Conservation (phyloP, 2,329 filamentous ascomycete genomes). For the Ophiostoma montium region DNA sequence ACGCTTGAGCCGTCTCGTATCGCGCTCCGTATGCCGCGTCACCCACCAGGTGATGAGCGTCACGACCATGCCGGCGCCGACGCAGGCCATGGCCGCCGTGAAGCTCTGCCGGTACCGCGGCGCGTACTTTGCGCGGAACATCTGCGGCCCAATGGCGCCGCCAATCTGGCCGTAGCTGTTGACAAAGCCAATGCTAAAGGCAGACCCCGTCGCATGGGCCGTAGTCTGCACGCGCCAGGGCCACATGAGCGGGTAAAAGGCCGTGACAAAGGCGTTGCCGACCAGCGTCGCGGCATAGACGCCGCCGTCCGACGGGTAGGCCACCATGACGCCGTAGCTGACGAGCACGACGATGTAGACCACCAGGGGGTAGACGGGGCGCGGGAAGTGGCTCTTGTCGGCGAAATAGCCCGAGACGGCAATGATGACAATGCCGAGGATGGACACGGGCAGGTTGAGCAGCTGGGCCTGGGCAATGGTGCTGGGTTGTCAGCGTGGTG, state of each 20-base stretch:
- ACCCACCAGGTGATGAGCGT: conserved; percentile 10
- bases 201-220: conserved; percentile 8
- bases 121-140: conserved; percentile 10
- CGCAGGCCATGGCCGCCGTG: conserved; percentile 8
- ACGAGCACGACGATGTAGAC: conserved; percentile 6
- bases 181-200: conserved; percentile 11
- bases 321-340: conserved; percentile 10
- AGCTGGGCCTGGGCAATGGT: conserved; percentile 32
- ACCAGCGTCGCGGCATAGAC: conserved; percentile 29
- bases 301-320: conserved; percentile 14
- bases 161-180: conserved; percentile 14
- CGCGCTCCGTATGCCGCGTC: conserved; percentile 8
- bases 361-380: conserved; percentile 6
- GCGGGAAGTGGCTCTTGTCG: conserved; percentile 9
- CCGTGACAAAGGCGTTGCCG: conserved; percentile 27
- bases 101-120: conserved; percentile 10
- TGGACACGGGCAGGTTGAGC: conserved; percentile 22
- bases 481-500: conserved; percentile 12
- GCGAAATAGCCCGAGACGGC: conserved; percentile 9
- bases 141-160: conserved; percentile 10
- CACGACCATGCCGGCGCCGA: conserved; percentile 2
- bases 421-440: conserved; percentile 8
- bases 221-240: conserved; percentile 11
- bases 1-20: conserved; percentile 7
- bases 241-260: conserved; percentile 18